Percentiles rank a stretch among this genome's conserved stretches.
Evolutionary conservation across 768 basidiomycete genomes (phyloP).

Genomic region (Podaxis rugospora): DNA sequence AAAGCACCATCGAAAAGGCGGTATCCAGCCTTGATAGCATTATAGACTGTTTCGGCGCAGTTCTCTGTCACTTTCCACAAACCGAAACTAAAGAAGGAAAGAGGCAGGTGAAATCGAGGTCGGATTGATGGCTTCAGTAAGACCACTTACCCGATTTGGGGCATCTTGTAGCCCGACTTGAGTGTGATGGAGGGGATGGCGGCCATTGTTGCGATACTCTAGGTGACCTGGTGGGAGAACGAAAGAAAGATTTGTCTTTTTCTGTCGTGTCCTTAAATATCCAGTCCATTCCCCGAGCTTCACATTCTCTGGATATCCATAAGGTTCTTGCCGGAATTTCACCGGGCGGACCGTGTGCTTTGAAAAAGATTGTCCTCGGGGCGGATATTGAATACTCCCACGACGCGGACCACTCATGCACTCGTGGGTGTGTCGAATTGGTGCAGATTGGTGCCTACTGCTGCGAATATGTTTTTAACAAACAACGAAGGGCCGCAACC

Average conservation of each 20-base stretch:
- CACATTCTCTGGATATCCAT: not conserved
- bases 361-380: not conserved
- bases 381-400: not conserved
- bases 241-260: not conserved
- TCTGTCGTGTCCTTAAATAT: not conserved
- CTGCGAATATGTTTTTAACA: not conserved
- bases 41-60: conserved; percentile 69
- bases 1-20: conserved; percentile 80
- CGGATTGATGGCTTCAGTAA: not conserved
- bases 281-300: not conserved
- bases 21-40: conserved; percentile 83
- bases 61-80: conserved; percentile 43
- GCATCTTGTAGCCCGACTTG: conserved; percentile 12
- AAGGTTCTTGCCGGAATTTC: conserved; percentile 6
- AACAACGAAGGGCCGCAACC: not conserved
- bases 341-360: conserved; percentile 1
- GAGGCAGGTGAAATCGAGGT: not conserved
- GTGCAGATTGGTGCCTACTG: not conserved
- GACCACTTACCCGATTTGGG: conserved; percentile 11
- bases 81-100: conserved; percentile 21
- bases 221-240: not conserved
- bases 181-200: conserved; percentile 13
- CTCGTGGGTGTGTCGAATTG: not conserved
- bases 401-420: not conserved
- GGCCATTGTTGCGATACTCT: conserved; percentile 1